Evolutionary conservation across 257 asterid species (phyloP).

Genomic region (Solanum megistacrolobum): DNA sequence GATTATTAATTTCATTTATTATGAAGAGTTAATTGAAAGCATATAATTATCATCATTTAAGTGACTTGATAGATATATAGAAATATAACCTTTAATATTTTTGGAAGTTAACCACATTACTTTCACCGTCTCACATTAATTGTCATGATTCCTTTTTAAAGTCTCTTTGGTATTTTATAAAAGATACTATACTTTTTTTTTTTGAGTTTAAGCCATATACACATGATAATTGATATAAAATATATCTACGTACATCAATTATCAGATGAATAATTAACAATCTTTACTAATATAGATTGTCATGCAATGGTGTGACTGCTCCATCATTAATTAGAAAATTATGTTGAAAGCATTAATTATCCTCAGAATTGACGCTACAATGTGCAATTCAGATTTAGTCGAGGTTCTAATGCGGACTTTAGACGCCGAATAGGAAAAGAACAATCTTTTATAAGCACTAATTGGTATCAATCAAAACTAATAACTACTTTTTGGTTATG

Average conservation of each 20-base stretch:
- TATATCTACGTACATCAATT: background rate
- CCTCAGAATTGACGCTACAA: fast-evolving
- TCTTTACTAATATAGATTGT: background rate
- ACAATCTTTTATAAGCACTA: background rate
- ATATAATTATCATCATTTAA: background rate
- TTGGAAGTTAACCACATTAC: background rate
- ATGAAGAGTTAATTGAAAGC: background rate
- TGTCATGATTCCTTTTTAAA: background rate
- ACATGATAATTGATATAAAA: background rate
- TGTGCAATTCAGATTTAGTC: too few relatives aligned
- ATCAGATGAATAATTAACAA: background rate
- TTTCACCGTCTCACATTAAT: background rate
- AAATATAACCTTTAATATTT: background rate
- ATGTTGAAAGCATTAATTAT: background rate
- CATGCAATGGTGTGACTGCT: fast-evolving
- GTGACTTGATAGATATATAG: background rate
- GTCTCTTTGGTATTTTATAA: background rate
- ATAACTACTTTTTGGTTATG: background rate
- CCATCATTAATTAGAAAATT: background rate
- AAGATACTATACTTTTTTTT: background rate
- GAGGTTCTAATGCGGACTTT: background rate
- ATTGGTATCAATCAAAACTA: background rate
- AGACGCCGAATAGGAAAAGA: fast-evolving
- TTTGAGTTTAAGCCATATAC: background rate
- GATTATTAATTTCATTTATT: background rate